Base-by-base conservation (phyloP, 306 rosid genomes). In the Coriaria nepalensis region DNA sequence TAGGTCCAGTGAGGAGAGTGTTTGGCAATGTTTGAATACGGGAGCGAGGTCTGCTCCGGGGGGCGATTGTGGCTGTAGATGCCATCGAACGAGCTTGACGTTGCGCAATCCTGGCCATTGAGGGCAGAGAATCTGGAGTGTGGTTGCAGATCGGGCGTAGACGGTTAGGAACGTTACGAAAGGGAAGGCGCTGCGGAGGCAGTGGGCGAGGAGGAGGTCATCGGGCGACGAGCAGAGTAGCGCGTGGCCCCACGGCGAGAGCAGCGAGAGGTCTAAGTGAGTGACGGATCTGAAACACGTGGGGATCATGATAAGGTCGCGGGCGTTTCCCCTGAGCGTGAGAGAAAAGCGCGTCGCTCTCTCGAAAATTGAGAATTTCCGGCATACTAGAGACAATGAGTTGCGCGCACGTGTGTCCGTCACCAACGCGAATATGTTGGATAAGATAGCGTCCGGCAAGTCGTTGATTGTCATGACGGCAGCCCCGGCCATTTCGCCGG, bases 271-370 rank as follows among this genome's bases (percentile, higher is more conserved):
- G 69, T 90, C 94, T 8, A 85, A 79, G 64, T 68, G 53, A 7
- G 77, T 68, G 20, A 82, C 85, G 37, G 66, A 47, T n/a, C 54
- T 7, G 76, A 90, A 90, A 49, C 72, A 81, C 6, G 57, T 61
- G 7, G 95, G 98, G 56, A 85, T 63, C 40, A 47, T 55, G 63
- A 60, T 66, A 5, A 90, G 76, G 70, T 90, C 81, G 39, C 81
- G 93, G 49, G 94, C 95, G 92, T 85, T 90, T 1, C 95, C 94
- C 0, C 85, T 81, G 52, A 90, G 94, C 6, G 76, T 63, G 69
- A 90, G 85, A 7, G 79, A 49, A 12, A 65, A 34, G 47, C 98
- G 92, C 47, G 98, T 90, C 53, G 73, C 60, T 13, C 95, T 53
- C 33, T 90, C 98, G 0, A 79, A 36, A 0, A 50, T 34, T 39